A percentile compares a stretch with the other conserved stretches of the same genome.
These are phyloP conservation scores for Boletus eberwhitei DNA, from an alignment of 768 basidiomycete species.

Conservation along the genomic window DNA sequence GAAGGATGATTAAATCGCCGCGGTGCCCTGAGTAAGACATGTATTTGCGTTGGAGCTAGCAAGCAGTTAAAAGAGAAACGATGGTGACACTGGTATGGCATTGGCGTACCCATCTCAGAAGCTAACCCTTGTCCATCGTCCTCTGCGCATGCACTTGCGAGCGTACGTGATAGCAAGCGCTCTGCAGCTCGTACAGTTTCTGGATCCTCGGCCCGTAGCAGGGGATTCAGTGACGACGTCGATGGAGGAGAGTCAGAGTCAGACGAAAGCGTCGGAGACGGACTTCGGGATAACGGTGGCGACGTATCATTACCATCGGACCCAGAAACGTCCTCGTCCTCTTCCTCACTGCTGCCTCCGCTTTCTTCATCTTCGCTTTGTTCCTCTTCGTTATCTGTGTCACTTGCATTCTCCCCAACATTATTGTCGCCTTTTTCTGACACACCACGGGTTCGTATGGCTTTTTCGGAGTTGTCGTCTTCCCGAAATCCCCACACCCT, in stretches of 20 bases:
- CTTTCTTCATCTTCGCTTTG: slow-evolving; percentile 8
- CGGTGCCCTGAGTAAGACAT: slow-evolving; percentile 46
- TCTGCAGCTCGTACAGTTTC: slow-evolving; percentile 35
- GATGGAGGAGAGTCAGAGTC: slow-evolving; percentile 25
- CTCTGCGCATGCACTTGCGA: slow-evolving; percentile 43
- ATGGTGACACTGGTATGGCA: background rate
- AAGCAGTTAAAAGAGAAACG: background rate
- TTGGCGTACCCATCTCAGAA: slow-evolving; percentile 37
- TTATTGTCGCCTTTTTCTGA: background rate
- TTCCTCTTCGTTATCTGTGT: slow-evolving; percentile 6
- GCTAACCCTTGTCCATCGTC: slow-evolving; percentile 38
- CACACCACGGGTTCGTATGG: slow-evolving; percentile 28
- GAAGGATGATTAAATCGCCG: slow-evolving; percentile 44
- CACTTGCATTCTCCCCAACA: background rate
- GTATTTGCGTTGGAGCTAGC: slow-evolving; percentile 45
- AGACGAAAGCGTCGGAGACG: slow-evolving; percentile 20
- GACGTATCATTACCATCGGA: slow-evolving; percentile 12
- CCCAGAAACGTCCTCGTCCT: background rate
- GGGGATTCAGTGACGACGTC: slow-evolving; percentile 11
- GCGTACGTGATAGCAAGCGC: slow-evolving; percentile 42
- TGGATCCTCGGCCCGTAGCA: slow-evolving; percentile 31
- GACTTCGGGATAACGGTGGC: slow-evolving; percentile 24
- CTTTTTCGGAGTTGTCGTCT: slow-evolving; percentile 1
- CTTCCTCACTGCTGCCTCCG: slow-evolving; percentile 9
- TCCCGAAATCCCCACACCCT: slow-evolving; percentile 31